Evolutionary conservation across 495 filamentous ascomycete genomes (phyloP).

Genomic region (Penicillium coprophilum): DNA sequence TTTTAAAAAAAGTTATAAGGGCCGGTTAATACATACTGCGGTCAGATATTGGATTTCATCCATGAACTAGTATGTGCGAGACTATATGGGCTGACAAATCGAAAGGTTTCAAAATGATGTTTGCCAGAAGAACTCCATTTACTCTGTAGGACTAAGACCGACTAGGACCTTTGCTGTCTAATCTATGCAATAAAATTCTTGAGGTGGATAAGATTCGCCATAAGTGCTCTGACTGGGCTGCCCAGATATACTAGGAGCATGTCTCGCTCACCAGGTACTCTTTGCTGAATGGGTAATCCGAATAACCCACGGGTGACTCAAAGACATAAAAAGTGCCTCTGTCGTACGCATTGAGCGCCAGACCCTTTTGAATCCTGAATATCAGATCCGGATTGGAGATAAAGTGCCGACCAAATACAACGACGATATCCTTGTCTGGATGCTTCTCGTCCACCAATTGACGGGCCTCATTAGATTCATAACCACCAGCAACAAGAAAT

Average conservation of each 20-base stretch:
- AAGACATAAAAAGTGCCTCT: constrained; percentile 15
- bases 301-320: constrained; percentile 9
- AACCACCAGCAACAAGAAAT: constrained; percentile 60
- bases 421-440: constrained; percentile 46
- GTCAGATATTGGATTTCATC: neutral
- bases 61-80: neutral
- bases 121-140: neutral
- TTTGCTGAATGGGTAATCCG: constrained; percentile 17
- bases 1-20: too few relatives aligned
- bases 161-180: neutral
- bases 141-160: neutral
- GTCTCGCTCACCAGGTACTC: neutral
- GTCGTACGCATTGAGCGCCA: constrained; percentile 18
- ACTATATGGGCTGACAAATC: neutral
- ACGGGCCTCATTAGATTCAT: constrained; percentile 42
- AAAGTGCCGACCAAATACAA: constrained; percentile 61
- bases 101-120: neutral
- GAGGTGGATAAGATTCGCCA: neutral
- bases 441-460: constrained; percentile 49
- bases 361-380: constrained; percentile 53
- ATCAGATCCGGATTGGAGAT: constrained; percentile 67
- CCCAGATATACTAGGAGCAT: neutral
- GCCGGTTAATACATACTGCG: neutral
- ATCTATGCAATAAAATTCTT: neutral
- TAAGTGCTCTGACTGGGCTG: neutral